Base-by-base conservation (phyloP, 805 yeast genomes). In the Naumovozyma baii region DNA sequence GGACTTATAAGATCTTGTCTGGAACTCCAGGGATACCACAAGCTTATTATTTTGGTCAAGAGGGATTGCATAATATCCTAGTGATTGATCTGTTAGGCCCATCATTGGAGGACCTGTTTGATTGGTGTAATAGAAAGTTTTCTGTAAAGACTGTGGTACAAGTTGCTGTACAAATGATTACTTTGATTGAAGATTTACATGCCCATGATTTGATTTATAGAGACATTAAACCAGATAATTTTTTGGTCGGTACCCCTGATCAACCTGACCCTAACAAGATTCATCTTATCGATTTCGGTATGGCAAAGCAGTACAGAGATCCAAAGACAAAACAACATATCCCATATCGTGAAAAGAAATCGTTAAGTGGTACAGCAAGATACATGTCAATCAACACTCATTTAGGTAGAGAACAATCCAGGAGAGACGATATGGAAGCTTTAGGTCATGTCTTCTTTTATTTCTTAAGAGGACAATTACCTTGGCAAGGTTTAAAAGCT, bases 401-500 rank as follows among this genome's bases (percentile, higher is more conserved):
- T 64, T 68, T 92, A 54, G 98, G 98, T 36, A 78, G 96, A 54
- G 98, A 92, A 63, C 98, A 92, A 68, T 79, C 85, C 54, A 80
- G 98, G 60, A 74, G 98, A 54, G 98, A 92, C 58, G 98, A 92
- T 64, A 73, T 92, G 57, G 98, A 92, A 67, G 85, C 95, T 40
- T 71, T 92, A 57, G 98, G 96, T 26, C 96, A 92, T 62, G 98
- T 92, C 7, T 86, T 92, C 57, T 83, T 92, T 69, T 92, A 92
- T 65, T 92, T 92, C 63, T 64, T 90, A 49, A 76, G 94, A 52
- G 98, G 98, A 34, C 84, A 85, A 43, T 70, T 92, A 55, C 98
- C 98, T 46, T 92, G 98, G 98, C 98, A 92, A 69, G 98, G 98
- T 18, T 72, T 92, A 50, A 90, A 92, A 63, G 98, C 98, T 5